phyloP scores from a whole-genome alignment of 2,329 filamentous ascomycete genomes.

The Fusarium agapanthi region DNA sequence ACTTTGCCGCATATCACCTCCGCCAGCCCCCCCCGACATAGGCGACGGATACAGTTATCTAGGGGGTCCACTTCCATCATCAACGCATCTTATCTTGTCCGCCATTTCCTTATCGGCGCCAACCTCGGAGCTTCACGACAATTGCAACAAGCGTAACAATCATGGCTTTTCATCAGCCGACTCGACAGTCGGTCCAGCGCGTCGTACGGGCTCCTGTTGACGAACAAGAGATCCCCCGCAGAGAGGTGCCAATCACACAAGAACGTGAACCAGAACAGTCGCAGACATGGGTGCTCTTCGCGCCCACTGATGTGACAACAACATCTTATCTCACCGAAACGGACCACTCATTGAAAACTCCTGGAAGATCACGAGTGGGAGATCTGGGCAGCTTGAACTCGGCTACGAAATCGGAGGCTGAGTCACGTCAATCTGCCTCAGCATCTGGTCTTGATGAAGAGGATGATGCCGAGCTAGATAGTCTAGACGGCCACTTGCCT shows the following conservation, averaged over 20 bases:
- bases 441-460: slow-evolving; percentile 56
- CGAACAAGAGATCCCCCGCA: slow-evolving; percentile 47
- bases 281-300: slow-evolving; percentile 97
- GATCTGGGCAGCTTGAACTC: slow-evolving; percentile 83
- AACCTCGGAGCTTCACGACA: slow-evolving; percentile 23
- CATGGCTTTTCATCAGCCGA: slow-evolving; percentile 70
- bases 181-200: slow-evolving; percentile 61
- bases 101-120: slow-evolving; percentile 34
- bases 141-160: slow-evolving; percentile 14
- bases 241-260: slow-evolving; percentile 40
- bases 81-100: slow-evolving; percentile 40
- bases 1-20: slow-evolving; percentile 24
- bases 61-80: slow-evolving; percentile 38
- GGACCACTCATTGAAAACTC: slow-evolving; percentile 69
- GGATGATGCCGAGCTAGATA: slow-evolving; percentile 86
- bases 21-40: slow-evolving; percentile 28
- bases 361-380: slow-evolving; percentile 77
- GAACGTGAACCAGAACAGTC: slow-evolving; percentile 69
- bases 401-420: slow-evolving; percentile 67
- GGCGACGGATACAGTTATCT: slow-evolving; percentile 16
- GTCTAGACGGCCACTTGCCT: slow-evolving; percentile 88
- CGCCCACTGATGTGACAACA: slow-evolving; percentile 73
- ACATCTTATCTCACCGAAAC: slow-evolving; percentile 75
- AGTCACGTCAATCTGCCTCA: slow-evolving; percentile 52
- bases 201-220: slow-evolving; percentile 53